Base-by-base conservation (phyloP, 2,329 filamentous ascomycete species). In the Phialemonium atrogriseum region DNA sequence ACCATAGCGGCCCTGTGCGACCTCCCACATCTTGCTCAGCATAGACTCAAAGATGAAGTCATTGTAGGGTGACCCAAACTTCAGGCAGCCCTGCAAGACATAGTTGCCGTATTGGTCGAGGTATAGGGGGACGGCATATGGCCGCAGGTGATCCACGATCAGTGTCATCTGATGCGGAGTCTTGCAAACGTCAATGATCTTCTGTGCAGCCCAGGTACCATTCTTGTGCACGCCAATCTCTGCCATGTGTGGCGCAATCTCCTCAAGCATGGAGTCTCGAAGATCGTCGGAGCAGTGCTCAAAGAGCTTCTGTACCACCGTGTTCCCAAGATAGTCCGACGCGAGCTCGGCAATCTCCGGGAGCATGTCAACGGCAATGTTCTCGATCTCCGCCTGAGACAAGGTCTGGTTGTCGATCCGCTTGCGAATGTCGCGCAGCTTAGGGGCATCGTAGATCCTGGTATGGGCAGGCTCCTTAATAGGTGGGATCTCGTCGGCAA, bases 201-300 rank as follows among this genome's bases (percentile, higher is more conserved):
- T 98, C 61, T 98, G 91, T 1, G 91, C 91, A 33, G 91, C 91
- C 91, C 91, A 98, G 1, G 91, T 98, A 40, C 91, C 91, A 50
- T 98, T 98, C 73, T 98, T 98, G 71, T 98, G 91, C 7, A 95
- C 80, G 47, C 91, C 91, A 59, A 96, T 95, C 59, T 96, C 88
- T 16, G 89, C 87, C 54, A 96, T 73, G 52, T 95, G 88, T 36
- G 89, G 88, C 3, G 84, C 77, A 48, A 98, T 94, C 51, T 88
- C 78, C 10, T 66, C 60, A 36, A 98, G 67, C 91, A 98, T 96
- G 35, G 83, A 80, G 55, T 95, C 87, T 47, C 93, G 88, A 24
- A 89, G 77, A 24, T 77, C 68, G 54, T 96, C 89, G 0, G 86
- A 91, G 63, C 91, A 96, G 60, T 85, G 86, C 57, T 98, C 89